Evolutionary conservation across 179 eudicot genomes (phyloP), one percentile per base, ranked within the genome.

Genomic region (Patellifolia procumbens): DNA sequence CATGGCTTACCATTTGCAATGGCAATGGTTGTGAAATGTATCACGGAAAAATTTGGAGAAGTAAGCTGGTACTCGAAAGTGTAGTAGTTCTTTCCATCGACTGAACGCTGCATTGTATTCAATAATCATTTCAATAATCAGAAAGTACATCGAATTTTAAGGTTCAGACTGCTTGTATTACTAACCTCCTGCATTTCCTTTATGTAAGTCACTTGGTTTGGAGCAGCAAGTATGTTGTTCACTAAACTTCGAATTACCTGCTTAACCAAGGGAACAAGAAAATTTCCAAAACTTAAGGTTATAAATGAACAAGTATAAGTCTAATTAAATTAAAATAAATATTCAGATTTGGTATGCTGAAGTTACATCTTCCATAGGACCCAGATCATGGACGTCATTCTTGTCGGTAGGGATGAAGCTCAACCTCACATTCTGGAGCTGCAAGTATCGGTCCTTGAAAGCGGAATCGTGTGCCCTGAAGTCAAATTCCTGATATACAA

Each of bases 401-500:
- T 91, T 91, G 34, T 84, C 87, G 48, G 98, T 93, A 2, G 98
- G 98, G 76, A 90, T 80, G 77, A 93, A 93, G 74, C 97, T 87
- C 79, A 93, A 65, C 73, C 97, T 90, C 46, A 91, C 91, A 59
- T 86, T 83, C 76, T 86, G 88, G 15, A 86, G 83, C 55, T 85
- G 88, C 74, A 85, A 72, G 78, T 83, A 85, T n/a, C 86, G 82
- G 69, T 91, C 96, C 70, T 89, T 89, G 74, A 91, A 91, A 0
- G 93, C 93, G 46, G 96, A 91, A 78, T 91, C 93, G 70, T 91
- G 96, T 39, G 91, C 97, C 76, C 76, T 85, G 83, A 90, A 93
- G 51, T 93, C 97, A 52, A 88, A 93, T 12, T 88, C 96, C 97
- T 90, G 79, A 74, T 65, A 5, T 49, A 58, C 48, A 72, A 17